Evolutionary conservation across 2,329 filamentous ascomycete genomes (phyloP), one percentile per base, ranked within the genome.

Genomic region (Aspergillus ochraceoroseus): DNA sequence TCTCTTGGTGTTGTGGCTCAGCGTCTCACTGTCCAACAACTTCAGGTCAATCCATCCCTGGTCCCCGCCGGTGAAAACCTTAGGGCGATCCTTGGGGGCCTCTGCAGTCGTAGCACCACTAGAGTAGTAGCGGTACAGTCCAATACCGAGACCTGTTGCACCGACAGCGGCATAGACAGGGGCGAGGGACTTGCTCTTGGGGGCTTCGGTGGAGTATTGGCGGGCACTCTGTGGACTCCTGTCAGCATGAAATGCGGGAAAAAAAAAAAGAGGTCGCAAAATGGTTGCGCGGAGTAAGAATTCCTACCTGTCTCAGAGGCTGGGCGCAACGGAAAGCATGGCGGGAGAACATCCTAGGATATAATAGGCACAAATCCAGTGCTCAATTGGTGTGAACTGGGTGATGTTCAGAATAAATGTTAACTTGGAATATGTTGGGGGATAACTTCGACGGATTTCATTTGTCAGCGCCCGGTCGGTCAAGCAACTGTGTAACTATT

Each of bases 1-100:
- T 57, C 79, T 82, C 80, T 96, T 96, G 57, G 88, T 94, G 75
- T 96, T 96, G 76, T 89, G 85, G 74, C 87, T 95, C 70, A 95
- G 69, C 31, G 74, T 70, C 70, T 94, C 84, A 34, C 88, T 77
- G 41, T 83, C 80, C 41, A 87, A 79, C 41, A 96, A 75, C 70
- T 85, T 82, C 54, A 96, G 76, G 48, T 80, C 81, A 49, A 95
- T 66, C 70, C 88, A 96, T 53, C 87, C 89, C 69, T 95, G 88
- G 47, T 94, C 87, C 51, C 87, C 87, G 52, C 90, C 89, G 22
- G 77, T 85, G 65, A 96, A 83, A 43, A 75, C 71, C 61, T 73
- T 74, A 14, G 63, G 51, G 41, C 62, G 67, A 27, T 66, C 62
- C 48, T 64, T 61, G 38, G 52, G 55, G 38, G 48, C 48, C 37